These are phyloP conservation scores for Gossypium turneri DNA, from an alignment of 345 rosid genomes.

Conservation along the genomic window DNA sequence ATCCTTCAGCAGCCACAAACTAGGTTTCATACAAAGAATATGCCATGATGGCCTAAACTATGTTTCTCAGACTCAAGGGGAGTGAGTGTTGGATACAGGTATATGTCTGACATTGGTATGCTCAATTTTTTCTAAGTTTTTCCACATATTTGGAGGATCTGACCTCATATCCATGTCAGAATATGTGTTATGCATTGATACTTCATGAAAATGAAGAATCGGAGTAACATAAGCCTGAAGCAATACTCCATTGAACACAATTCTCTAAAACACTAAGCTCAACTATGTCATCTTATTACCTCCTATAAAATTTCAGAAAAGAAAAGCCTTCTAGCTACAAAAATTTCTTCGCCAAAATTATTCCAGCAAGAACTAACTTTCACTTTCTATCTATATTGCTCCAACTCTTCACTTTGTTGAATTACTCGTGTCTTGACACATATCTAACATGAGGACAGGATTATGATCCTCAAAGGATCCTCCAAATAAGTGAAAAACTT, in stretches of 20 bases:
- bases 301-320: not conserved
- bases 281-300: conserved; percentile 2
- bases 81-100: not conserved
- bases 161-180: not conserved
- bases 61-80: not conserved
- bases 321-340: not conserved
- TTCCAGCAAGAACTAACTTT: not conserved
- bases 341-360: not conserved
- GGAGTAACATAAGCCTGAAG: not conserved
- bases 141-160: not conserved
- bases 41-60: not conserved
- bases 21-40: not conserved
- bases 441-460: not conserved
- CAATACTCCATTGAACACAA: not conserved
- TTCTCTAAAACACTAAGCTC: conserved; percentile 3
- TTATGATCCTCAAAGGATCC: not conserved
- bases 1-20: not conserved
- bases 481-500: not conserved
- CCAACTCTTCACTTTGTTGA: not conserved
- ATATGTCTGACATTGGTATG: not conserved
- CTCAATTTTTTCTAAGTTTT: not conserved
- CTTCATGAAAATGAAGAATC: not conserved
- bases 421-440: not conserved
- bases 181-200: not conserved
- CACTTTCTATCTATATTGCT: not conserved